Conservation (phyloP, 768 basidiomycete genomes). For the Saitozyma podzolica region DNA sequence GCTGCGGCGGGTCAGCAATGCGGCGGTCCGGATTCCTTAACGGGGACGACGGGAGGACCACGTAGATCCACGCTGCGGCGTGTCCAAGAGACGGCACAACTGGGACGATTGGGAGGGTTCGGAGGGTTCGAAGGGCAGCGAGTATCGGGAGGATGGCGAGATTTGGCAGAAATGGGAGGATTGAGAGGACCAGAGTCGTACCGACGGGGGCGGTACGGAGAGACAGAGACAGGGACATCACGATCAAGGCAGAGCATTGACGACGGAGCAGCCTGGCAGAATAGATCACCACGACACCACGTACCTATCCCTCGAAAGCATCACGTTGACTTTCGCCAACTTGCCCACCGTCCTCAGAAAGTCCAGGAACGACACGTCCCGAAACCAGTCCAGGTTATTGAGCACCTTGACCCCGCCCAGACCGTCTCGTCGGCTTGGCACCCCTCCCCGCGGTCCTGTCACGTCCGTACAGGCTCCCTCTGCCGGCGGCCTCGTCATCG, state of each 20-base stretch:
- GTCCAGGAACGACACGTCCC: slow-evolving; percentile 69
- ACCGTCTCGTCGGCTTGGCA: slow-evolving; percentile 1
- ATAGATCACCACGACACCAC: slow-evolving; percentile 21
- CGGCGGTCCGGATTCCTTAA: neutral
- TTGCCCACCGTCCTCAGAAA: slow-evolving; percentile 81
- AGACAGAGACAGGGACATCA: no score
- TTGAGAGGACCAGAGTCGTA: slow-evolving; percentile 5
- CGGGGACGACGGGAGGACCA: neutral
- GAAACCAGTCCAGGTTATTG: slow-evolving; percentile 78
- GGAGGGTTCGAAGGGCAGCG: no score
- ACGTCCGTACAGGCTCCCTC: no score
- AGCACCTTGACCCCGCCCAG: slow-evolving; percentile 55
- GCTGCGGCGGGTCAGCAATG: slow-evolving; percentile 54
- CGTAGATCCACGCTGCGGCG: neutral
- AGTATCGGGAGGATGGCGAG: no score
- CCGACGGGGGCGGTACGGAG: no score
- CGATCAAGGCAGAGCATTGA: no score
- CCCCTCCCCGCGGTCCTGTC: no score
- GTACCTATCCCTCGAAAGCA: slow-evolving; percentile 88
- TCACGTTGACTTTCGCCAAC: slow-evolving; percentile 77
- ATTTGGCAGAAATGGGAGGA: neutral
- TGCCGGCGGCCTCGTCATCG: slow-evolving; percentile 4
- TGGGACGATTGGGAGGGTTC: no score
- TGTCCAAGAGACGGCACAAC: neutral
- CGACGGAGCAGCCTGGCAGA: no score